Evolutionary conservation across 352 stramenopile genomes (phyloP), one percentile per base, ranked within the genome.

Genomic region (Pythium dissimile): DNA sequence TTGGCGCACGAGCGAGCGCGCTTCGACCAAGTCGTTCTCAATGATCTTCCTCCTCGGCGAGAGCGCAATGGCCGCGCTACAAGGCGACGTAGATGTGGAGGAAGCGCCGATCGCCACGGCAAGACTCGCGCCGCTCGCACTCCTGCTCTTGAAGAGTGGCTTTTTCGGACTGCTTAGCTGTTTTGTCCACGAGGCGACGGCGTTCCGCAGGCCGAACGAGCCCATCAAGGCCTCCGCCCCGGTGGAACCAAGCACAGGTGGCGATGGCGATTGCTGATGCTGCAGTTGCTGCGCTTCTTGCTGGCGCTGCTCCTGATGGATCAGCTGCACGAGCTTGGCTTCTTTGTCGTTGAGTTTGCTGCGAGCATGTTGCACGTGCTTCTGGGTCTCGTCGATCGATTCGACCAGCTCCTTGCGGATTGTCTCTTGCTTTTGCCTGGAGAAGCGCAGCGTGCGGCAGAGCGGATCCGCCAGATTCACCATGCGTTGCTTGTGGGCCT

Each of bases 401-500:
- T 72, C 65, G 1, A 51, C 30, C 7, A 81, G 31, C 48, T 84
- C 77, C 11, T 73, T 67, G 49, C 60, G 63, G 35, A 84, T 79
- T 1, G 68, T 69, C 27, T 72, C 62, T 43, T 78, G 74, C 21
- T 80, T 79, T 24, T 78, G 62, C 54, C 63, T 67, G 2, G 77
- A 80, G 44, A 81, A 80, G 30, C 71, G 67, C 30, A 87, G 72
- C 12, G 74, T 85, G 13, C 77, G 67, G 13, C 68, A 54, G 46
- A 86, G 84, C 26, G 74, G 74, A 31, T 87, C 72, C 0, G 63
- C 55, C 11, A 85, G 51, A 39, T 74, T 85, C 24, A 69, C 59
- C 9, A 62, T 73, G 32, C 77, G 54, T 28, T 78, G 43, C 7
- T 52, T 67, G 35, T 87, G 77, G 23, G 63, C 73, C 21, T 68